A percentile compares a stretch with the other conserved stretches of the same genome.
Conservation (phyloP, 2,329 filamentous ascomycete genomes). For the Colletotrichum cuscutae region DNA sequence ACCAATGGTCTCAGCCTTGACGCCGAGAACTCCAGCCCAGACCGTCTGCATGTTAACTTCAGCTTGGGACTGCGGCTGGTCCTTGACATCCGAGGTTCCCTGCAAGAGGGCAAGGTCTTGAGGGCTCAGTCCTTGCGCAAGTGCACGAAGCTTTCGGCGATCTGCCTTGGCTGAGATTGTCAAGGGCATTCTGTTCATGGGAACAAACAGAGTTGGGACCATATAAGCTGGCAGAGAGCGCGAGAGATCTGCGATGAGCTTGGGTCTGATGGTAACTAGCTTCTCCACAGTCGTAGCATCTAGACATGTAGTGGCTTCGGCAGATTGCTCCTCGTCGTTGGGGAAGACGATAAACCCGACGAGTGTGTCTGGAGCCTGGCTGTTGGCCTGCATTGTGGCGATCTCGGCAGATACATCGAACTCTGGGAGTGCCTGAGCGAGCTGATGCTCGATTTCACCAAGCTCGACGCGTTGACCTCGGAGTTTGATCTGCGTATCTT, state of each 20-base stretch:
- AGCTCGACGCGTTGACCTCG: background rate
- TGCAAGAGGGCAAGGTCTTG: background rate
- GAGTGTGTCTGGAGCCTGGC: background rate
- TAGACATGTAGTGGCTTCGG: background rate
- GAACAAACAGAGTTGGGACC: slow-evolving; percentile 2
- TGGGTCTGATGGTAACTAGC: background rate
- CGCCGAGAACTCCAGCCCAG: slow-evolving; percentile 32
- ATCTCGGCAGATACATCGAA: slow-evolving; percentile 19
- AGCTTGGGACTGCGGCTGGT: slow-evolving; percentile 2
- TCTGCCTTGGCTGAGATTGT: slow-evolving; percentile 1
- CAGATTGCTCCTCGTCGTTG: background rate
- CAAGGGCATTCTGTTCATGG: slow-evolving; percentile 1
- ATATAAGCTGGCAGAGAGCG: background rate
- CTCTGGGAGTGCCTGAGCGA: background rate
- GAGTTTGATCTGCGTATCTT: slow-evolving; percentile 36
- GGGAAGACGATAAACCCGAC: background rate
- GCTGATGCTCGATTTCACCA: slow-evolving; percentile 9
- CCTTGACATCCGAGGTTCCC: background rate
- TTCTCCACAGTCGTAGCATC: background rate
- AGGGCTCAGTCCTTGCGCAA: background rate
- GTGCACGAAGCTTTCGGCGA: background rate
- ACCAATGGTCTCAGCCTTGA: slow-evolving; percentile 28
- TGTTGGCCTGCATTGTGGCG: background rate
- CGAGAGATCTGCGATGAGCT: background rate
- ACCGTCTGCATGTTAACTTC: slow-evolving; percentile 27